Evolutionary conservation across 2,329 filamentous ascomycete genomes (phyloP), one percentile per base, ranked within the genome.

Genomic region (Fusarium sp.): DNA sequence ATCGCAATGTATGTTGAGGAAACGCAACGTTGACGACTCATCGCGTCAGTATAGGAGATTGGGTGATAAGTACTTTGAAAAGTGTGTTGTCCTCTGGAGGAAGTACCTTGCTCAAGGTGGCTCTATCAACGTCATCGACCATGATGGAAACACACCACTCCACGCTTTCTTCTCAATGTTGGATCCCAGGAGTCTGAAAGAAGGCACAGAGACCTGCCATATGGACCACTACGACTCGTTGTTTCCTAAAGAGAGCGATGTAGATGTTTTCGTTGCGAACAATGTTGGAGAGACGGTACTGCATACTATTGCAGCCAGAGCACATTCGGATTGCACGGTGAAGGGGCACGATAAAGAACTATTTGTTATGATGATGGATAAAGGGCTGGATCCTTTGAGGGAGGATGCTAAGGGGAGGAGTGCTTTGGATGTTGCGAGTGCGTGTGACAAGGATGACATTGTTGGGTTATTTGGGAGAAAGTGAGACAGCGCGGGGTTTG

Each of bases 341-440:
- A n/a, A 46, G 1, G 51, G 19, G 3, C 66, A 73, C 7, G 70
- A 73, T 15, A 68, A 58, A 26, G 30, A 9, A 0, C 30, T 73
- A 1, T 73, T 73, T 47, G 38, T 61, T 19, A 14, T 52, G 4
- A 56, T 73, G 48, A 40, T 73, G 38, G 19, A 32, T 1, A 68
- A 67, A 12, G 70, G 70, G 3, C 3, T 68, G 1, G 70, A 73
- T 45, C 70, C 70, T 1, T 9, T 73, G 55, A 70, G 38, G 43
- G 70, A 73, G 50, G 70, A 73, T 36, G 12, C 14, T 0, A 52
- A 49, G 20, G 70, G 70, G 20, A 68, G 68, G 28, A 73, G 63
- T 10, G 68, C 70, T 4, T 56, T 73, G 44, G 70, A 73, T 54
- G 30, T 69, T 8, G 70, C 70, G 7, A 73, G 56, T 60, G 70